Evolutionary conservation across 2,329 filamentous ascomycete species (phyloP), one percentile per base, ranked within the genome.

Genomic region (Talaromyces sp.): DNA sequence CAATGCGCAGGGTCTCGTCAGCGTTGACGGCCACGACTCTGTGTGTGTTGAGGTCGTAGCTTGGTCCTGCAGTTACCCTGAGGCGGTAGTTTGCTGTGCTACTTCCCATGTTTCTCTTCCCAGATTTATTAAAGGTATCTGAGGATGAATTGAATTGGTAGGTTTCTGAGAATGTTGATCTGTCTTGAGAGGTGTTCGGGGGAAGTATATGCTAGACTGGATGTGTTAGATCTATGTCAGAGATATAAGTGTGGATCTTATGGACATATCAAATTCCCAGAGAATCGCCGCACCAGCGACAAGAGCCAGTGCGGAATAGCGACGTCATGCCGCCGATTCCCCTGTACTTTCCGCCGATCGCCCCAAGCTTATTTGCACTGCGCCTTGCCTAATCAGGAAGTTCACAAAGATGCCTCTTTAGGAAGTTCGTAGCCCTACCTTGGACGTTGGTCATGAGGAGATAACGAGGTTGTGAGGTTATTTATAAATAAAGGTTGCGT

Each of bases 11-110:
- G 0, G 88, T 84, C 65, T 86, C 77, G 33, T 88, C 76, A 11
- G 82, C 83, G 79, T 97, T 98, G 75, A 97, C 90, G 3, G 86
- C 85, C 10, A 97, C 88, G 33, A 87, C 81, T 66, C 88, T 79
- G 72, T 97, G 93, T n/a, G 85, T 85, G n/a, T 83, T 78, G 39
- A 83, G 78, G 74, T 95, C 87, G 79, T 97, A 96, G 68, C 82
- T 82, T 1, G 90, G 84, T 2, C 94, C 94, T 1, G 92, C 92
- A 0, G 92, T 96, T 63, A 97, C 89, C 69, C 86, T 87, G 67
- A 98, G 84, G 60, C 91, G 85, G 77, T 95, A 97, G 45, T 72
- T 69, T 41, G 45, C 31, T 56, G 49, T 19, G 9, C 14, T n/a
- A n/a, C 2, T 49, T 24, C 59, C 59, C 43, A 52, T 49, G 11